phyloP scores from a whole-genome alignment of 192 early-diverging fungal genomes.

The Mortierella alpina region DNA sequence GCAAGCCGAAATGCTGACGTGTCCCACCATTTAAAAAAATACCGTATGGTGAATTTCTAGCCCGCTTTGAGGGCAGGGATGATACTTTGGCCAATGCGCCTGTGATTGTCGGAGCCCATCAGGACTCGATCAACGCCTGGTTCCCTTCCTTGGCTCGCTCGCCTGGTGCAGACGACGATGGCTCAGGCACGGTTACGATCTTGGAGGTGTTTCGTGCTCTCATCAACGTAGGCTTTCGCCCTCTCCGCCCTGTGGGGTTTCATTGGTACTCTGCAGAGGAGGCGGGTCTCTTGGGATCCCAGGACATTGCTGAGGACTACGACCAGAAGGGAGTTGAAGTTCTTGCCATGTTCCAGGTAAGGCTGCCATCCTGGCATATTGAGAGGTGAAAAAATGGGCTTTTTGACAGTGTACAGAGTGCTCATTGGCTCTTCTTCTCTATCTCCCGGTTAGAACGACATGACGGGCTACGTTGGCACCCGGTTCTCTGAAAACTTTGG shows the following conservation, averaged over 20 bases:
- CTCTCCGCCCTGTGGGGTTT: conserved; percentile 89
- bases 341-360: conserved; percentile 82
- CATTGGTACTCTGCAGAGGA: conserved; percentile 96
- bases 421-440: not conserved
- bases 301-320: conserved; percentile 83
- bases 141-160: conserved; percentile 79
- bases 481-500: conserved; percentile 75
- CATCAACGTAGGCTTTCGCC: conserved; percentile 73
- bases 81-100: conserved; percentile 61
- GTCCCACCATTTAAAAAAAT: not conserved
- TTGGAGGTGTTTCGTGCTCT: conserved; percentile 87
- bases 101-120: conserved; percentile 90
- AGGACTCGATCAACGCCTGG: conserved; percentile 90
- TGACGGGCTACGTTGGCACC: conserved; percentile 87
- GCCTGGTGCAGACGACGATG: conserved; percentile 88
- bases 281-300: conserved; percentile 89
- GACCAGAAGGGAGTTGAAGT: conserved; percentile 68
- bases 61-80: conserved; percentile 77
- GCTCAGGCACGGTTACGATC: conserved; percentile 91
- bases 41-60: conserved; percentile 40
- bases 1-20: not conserved
- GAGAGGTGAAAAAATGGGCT: not conserved
- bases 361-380: too few relatives aligned
- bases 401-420: not conserved
- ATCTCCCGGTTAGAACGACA: conserved; percentile 70